Evolutionary conservation across 164 flowering plant genomes (phyloP), one percentile per base, ranked within the genome.

Genomic region (Aristolochia fimbriata): DNA sequence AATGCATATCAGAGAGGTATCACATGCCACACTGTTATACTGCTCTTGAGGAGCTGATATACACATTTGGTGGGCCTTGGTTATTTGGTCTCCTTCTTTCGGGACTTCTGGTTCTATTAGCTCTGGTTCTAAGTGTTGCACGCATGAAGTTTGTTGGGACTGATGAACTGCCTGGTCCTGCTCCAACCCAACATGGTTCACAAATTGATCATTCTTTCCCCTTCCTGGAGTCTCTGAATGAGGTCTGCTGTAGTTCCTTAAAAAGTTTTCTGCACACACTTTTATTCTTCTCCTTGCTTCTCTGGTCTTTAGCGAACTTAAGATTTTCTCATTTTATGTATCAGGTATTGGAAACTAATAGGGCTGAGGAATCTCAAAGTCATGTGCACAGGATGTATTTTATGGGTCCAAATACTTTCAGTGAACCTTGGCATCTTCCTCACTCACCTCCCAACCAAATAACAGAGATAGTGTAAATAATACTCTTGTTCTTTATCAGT

Each of bases 1-100:
- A 73, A 76, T 93, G 98, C 74, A 68, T 92, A 63, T 87, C 98
- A 22, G 98, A 89, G 43, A 80, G 91, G 80, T 93, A 83, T 71
- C 91, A 82, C 76, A 80, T 82, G 98, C 97, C 97, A 56, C 78
- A 77, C 65, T 93, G 98, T 74, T 83, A 83, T 57, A 93, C 98
- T 16, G 80, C 98, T 51, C 83, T 93, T 43, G 98, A 93, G 70
- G 97, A 93, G 75, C 75, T 93, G 68, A 78, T 90, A 23, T 74
- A 89, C 70, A 83, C 96, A 17, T 93, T 93, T 82, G 98, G 98
- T 67, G 98, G 98, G 52, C 98, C 98, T 16, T 89, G 94, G 97
- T 71, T 84, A 53, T 93, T 92, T 77, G 91, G 94, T 56, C 68
- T 89, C 72, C 66, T 86, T 62, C 87, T 92, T 2, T 63, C 84